Evolutionary conservation across 305 asterid species (phyloP), one percentile per base, ranked within the genome.

Genomic region (Rubia tinctorum): DNA sequence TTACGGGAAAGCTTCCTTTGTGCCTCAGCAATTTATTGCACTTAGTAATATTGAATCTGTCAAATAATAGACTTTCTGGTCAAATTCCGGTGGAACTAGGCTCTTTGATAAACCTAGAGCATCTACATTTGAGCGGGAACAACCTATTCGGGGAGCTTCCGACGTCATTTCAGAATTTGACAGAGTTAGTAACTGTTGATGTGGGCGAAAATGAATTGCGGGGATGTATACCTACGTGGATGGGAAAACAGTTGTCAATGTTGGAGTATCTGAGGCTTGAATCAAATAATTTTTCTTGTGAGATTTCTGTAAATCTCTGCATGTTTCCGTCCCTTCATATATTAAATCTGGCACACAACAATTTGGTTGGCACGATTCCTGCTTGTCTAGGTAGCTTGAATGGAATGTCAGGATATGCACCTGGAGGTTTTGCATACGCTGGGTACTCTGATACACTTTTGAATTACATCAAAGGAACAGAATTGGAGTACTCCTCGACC

Each of bases 371-470:
- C 13, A 22, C 25, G 14, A 58, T 58, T 7, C 63, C 63, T n/a
- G 7, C 27, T 7, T 58, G 34, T 58, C 34, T 58, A 1, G 34
- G 63, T 23, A 58, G 3, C 34, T 2, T 58, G 4, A 58, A 27
- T 58, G 7, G 1, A 11, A 58, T 58, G 63, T 51, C 3, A 6
- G 23, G 6, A 51, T 4, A 2, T 58, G 34, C 2, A 4, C 53
- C 15, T 10, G 1, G 1, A 3, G 4, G 0, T 8, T 0, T 0
- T 58, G 20, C 1, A 1, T 14, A 1, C 7, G 0, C 0, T 0
- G 6, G 5, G 0, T 59, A 59, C 64, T 3, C 2, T 22, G 37
- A 59, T 11, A 59, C 13, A 22, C 64, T 59, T 22, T 59, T 8
- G 37, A 59, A 22, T 11, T 0, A 0, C 7, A 59, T 59, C 6